Evolutionary conservation across 2,329 filamentous ascomycete species (phyloP).

Genomic region (Scytalidium lignicola): DNA sequence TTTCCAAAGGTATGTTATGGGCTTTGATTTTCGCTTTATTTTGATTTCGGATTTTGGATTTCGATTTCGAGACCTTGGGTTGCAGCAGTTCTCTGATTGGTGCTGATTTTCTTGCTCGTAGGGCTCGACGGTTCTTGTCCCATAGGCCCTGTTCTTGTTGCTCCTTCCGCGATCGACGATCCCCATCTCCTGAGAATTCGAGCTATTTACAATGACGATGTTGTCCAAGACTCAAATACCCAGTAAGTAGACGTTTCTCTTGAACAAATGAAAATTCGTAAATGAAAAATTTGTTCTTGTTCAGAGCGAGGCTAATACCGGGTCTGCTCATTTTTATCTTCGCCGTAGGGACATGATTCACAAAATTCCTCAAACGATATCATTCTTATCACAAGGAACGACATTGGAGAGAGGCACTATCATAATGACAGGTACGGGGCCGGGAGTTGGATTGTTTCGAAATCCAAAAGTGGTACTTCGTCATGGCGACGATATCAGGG

Average conservation of each 20-base stretch:
- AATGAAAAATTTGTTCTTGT: not conserved
- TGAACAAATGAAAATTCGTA: not conserved
- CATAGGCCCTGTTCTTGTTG: slow-evolving; percentile 33
- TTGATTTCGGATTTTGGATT: not conserved
- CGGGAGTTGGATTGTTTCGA: slow-evolving; percentile 28
- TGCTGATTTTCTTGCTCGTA: not conserved
- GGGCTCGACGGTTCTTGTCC: slow-evolving; percentile 1
- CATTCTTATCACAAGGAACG: slow-evolving; percentile 35
- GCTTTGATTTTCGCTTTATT: slow-evolving; percentile 26
- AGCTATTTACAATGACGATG: slow-evolving; percentile 32
- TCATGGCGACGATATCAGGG: slow-evolving; percentile 40
- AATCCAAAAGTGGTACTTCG: slow-evolving; percentile 36
- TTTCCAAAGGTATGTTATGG: slow-evolving; percentile 37
- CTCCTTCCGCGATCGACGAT: slow-evolving; percentile 37
- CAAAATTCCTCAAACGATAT: slow-evolving; percentile 39
- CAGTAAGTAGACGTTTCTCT: slow-evolving; percentile 28
- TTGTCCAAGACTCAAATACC: slow-evolving; percentile 36
- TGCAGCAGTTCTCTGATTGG: not conserved
- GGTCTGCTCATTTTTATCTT: slow-evolving; percentile 5
- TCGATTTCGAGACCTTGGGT: too few relatives aligned
- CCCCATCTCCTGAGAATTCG: slow-evolving; percentile 17
- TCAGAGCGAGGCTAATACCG: not conserved
- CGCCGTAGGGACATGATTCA: slow-evolving; percentile 39
- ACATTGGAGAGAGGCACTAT: slow-evolving; percentile 38
- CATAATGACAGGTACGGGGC: slow-evolving; percentile 42